These are phyloP conservation scores for Pythium utonaiense DNA, from an alignment of 352 stramenopile genomes.

Conservation along the genomic window DNA sequence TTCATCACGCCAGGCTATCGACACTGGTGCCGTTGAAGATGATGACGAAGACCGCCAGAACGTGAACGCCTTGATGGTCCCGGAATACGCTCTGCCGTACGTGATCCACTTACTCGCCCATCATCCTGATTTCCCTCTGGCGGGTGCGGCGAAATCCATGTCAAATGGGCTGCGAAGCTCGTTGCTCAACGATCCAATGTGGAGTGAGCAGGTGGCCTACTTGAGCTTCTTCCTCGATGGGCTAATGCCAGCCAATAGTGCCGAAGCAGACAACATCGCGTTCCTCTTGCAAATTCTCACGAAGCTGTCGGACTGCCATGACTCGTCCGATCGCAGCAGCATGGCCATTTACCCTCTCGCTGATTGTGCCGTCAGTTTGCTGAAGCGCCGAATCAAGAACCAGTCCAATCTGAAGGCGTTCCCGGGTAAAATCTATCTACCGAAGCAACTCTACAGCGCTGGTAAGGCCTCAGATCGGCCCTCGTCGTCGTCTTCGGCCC, in stretches of 20 bases:
- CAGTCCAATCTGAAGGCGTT: constrained; percentile 82
- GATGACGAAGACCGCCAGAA: constrained; percentile 27
- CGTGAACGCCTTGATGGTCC: constrained; percentile 63
- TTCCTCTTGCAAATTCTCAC: constrained; percentile 82
- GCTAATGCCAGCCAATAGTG: constrained; percentile 47
- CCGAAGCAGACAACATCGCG: constrained; percentile 75
- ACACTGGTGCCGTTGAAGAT: constrained; percentile 12
- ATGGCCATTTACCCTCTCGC: constrained; percentile 63
- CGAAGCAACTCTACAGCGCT: constrained; percentile 56
- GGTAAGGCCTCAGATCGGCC: constrained; percentile 16
- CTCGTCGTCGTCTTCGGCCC: not conserved
- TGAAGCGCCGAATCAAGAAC: constrained; percentile 86
- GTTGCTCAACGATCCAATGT: constrained; percentile 34
- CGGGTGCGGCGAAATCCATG: constrained; percentile 29
- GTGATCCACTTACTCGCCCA: constrained; percentile 82
- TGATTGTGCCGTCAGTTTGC: constrained; percentile 43
- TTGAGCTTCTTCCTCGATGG: constrained; percentile 73
- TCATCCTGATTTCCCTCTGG: constrained; percentile 57
- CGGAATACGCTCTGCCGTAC: constrained; percentile 78
- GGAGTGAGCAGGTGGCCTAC: constrained; percentile 54
- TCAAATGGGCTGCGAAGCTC: constrained; percentile 25
- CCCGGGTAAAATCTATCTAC: constrained; percentile 79
- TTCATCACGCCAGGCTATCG: constrained; percentile 17
- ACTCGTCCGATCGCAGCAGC: constrained; percentile 37
- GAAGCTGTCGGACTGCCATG: constrained; percentile 71